phyloP scores from a whole-genome alignment of 177 flowering plant species.

The Vitis hybrid region DNA sequence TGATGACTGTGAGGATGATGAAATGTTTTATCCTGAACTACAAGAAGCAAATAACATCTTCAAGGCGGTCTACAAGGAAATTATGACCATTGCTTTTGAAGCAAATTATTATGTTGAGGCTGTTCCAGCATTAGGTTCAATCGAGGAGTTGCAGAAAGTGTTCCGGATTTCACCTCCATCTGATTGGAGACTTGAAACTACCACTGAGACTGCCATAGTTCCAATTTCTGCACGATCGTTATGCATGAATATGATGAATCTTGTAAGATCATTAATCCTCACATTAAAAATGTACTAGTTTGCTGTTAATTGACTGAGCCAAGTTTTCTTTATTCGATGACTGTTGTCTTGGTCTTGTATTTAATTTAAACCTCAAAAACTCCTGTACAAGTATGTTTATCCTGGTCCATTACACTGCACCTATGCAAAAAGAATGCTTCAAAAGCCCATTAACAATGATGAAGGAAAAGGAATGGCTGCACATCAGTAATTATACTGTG shows the following conservation, averaged over 20 bases:
- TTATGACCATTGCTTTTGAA: background rate
- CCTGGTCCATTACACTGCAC: background rate
- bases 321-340: background rate
- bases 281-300: background rate
- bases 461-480: background rate
- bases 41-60: slow-evolving; percentile 4
- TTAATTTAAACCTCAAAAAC: background rate
- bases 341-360: background rate
- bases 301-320: background rate
- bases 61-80: background rate
- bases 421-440: background rate
- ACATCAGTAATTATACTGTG: background rate
- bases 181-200: background rate
- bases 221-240: background rate
- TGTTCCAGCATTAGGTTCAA: background rate
- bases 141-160: background rate
- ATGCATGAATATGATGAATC: background rate
- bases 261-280: slow-evolving; percentile 1
- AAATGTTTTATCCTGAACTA: background rate
- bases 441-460: background rate
- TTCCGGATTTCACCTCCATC: background rate
- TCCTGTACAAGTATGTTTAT: background rate
- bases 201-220: background rate
- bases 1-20: background rate
- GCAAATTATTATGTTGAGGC: background rate